Conservation (phyloP, 2,329 filamentous ascomycete genomes). For the Phaeosphaeria sp. region DNA sequence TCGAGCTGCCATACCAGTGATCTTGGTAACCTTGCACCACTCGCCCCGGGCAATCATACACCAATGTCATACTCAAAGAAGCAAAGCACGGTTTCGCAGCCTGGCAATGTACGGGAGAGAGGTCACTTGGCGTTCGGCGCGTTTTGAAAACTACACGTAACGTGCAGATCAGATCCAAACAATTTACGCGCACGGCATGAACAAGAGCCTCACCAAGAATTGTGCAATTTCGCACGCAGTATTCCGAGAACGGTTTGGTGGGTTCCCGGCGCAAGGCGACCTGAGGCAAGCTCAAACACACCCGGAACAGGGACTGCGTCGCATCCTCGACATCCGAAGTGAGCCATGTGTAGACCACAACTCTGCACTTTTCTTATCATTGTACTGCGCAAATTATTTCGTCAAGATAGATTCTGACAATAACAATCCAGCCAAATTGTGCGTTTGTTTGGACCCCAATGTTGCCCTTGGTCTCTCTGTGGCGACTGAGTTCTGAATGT, state of each 20-base stretch:
- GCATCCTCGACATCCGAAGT: conserved; percentile 27
- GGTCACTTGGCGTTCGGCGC: conserved; percentile 1
- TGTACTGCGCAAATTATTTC: neutral
- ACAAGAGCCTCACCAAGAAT: conserved; percentile 5
- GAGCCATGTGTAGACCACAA: conserved; percentile 20
- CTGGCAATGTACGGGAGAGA: conserved; percentile 2
- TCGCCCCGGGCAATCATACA: neutral
- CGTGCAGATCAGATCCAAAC: conserved; percentile 5
- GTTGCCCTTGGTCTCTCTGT: neutral
- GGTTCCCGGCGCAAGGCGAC: conserved; percentile 18
- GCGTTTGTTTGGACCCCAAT: neutral
- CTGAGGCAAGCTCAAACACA: conserved; percentile 45
- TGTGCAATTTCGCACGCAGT: conserved; percentile 32
- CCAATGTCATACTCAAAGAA: neutral
- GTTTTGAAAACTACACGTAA: conserved; percentile 16
- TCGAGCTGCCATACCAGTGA: neutral
- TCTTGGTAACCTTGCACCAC: neutral
- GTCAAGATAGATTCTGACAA: neutral
- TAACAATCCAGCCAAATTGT: neutral
- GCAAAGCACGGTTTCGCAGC: neutral
- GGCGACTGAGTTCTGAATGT: neutral
- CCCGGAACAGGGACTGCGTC: conserved; percentile 45
- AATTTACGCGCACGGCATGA: conserved; percentile 7
- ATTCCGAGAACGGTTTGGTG: conserved; percentile 24
- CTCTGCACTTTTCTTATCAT: conserved; percentile 1